These are phyloP conservation scores for Acanthamoeba lenticulata DNA, from an alignment of 208 protist genomes.

Conservation along the genomic window DNA sequence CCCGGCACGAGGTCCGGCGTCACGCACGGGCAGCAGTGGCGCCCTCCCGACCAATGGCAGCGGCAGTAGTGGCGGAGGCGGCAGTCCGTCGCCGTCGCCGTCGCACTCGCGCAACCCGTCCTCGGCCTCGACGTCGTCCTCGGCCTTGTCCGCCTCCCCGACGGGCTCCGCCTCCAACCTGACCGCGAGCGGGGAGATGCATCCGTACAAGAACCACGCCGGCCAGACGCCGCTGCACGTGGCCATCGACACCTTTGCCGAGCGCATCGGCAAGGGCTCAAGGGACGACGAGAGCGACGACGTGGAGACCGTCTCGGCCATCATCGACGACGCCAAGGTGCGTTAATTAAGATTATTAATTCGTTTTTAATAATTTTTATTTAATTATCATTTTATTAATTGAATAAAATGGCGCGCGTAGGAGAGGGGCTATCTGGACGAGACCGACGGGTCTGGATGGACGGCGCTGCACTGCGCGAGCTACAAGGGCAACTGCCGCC, in stretches of 20 bases:
- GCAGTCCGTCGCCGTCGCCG: background rate
- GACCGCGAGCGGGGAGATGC: background rate
- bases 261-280: background rate
- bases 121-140: background rate
- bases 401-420: background rate
- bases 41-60: background rate
- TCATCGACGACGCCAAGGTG: conserved; percentile 40
- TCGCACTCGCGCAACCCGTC: background rate
- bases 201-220: conserved; percentile 22
- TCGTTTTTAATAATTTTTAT: background rate
- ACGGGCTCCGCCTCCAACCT: background rate
- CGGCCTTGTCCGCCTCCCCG: background rate
- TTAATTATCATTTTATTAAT: background rate
- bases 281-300: background rate
- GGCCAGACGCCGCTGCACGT: conserved; percentile 6
- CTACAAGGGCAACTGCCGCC: conserved; percentile 24
- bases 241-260: background rate
- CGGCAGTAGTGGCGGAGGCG: too few relatives aligned
- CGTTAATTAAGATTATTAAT: too few relatives aligned
- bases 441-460: background rate
- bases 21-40: too few relatives aligned
- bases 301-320: background rate
- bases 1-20: too few relatives aligned
- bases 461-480: conserved; percentile 27
- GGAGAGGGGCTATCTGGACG: background rate